Evolutionary conservation across 257 asterid species (phyloP).

Genomic region (Petunia axillaris): DNA sequence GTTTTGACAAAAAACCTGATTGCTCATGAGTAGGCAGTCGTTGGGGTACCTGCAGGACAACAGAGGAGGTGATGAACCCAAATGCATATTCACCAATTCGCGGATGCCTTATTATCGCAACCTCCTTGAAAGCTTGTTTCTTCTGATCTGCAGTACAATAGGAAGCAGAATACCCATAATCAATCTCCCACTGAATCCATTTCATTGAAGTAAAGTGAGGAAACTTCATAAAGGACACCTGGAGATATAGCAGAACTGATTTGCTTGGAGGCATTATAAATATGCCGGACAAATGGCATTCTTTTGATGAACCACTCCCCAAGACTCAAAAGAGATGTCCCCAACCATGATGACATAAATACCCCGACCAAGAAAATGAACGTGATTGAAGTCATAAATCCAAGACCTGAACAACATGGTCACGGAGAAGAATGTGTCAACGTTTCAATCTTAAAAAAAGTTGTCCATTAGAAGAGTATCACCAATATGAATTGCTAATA

Average conservation of each 20-base stretch:
- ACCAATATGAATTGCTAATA: too few relatives aligned
- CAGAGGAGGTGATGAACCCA: not conserved
- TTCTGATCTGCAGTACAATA: slow-evolving; percentile 44
- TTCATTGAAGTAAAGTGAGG: not conserved
- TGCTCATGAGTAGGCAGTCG: not conserved
- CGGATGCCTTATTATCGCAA: slow-evolving; percentile 37
- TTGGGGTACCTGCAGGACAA: slow-evolving; percentile 42
- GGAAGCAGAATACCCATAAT: not conserved
- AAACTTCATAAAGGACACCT: slow-evolving; percentile 30
- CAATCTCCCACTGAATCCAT: not conserved
- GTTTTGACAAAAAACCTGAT: too few relatives aligned
- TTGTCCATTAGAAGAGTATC: too few relatives aligned
- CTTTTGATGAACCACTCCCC: slow-evolving; percentile 48
- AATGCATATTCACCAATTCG: too few relatives aligned
- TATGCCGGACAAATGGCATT: slow-evolving; percentile 47
- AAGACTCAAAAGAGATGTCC: slow-evolving; percentile 40
- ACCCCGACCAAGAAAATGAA: slow-evolving; percentile 48
- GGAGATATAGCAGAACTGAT: slow-evolving; percentile 53
- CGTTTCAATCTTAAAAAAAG: too few relatives aligned
- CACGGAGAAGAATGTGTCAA: too few relatives aligned
- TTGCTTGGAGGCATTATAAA: slow-evolving; percentile 47
- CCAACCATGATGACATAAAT: slow-evolving; percentile 50
- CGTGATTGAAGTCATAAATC: slow-evolving; percentile 45
- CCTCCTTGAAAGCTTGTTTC: slow-evolving; percentile 53
- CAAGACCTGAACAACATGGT: slow-evolving; percentile 33